phyloP scores from a whole-genome alignment of 345 rosid species.

The Cochlearia excelsa region DNA sequence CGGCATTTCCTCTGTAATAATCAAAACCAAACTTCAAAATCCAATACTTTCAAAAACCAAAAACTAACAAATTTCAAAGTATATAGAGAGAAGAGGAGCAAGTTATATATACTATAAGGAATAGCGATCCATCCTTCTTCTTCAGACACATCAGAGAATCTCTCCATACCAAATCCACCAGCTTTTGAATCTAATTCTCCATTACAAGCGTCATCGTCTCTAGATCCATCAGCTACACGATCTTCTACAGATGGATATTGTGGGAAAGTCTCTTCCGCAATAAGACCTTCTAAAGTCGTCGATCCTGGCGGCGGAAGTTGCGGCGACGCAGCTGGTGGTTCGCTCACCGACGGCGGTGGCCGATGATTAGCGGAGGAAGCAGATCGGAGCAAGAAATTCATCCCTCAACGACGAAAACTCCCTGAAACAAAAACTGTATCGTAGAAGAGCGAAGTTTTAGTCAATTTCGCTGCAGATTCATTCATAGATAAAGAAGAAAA shows the following conservation, averaged over 20 bases:
- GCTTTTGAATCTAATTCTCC: slow-evolving; percentile 35
- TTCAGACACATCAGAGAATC: slow-evolving; percentile 69
- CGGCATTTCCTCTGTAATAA: slow-evolving; percentile 62
- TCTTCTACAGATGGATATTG: slow-evolving; percentile 45
- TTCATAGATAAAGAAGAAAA: too few relatives aligned
- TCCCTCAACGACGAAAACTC: slow-evolving; percentile 24
- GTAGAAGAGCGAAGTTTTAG: slow-evolving; percentile 8
- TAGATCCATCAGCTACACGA: slow-evolving; percentile 39
- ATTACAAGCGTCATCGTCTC: slow-evolving; percentile 32
- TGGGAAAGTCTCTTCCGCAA: slow-evolving; percentile 64
- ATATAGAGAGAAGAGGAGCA: background rate
- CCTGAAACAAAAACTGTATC: slow-evolving; percentile 13
- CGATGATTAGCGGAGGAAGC: slow-evolving; percentile 49
- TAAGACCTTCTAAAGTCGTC: slow-evolving; percentile 59
- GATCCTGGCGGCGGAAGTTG: slow-evolving; percentile 32
- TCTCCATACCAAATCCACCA: slow-evolving; percentile 41
- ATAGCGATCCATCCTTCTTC: slow-evolving; percentile 93
- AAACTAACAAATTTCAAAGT: background rate
- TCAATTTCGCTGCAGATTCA: background rate
- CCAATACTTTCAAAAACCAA: slow-evolving; percentile 7
- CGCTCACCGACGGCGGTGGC: slow-evolving; percentile 44
- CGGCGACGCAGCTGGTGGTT: slow-evolving; percentile 40
- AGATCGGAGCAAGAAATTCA: slow-evolving; percentile 87
- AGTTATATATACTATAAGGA: slow-evolving; percentile 63
- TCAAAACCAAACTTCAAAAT: background rate